A percentile compares a stretch with the other conserved stretches of the same genome.
Evolutionary conservation across 139 green algal species (phyloP).

Genomic region (Volvox reticuliferus): DNA sequence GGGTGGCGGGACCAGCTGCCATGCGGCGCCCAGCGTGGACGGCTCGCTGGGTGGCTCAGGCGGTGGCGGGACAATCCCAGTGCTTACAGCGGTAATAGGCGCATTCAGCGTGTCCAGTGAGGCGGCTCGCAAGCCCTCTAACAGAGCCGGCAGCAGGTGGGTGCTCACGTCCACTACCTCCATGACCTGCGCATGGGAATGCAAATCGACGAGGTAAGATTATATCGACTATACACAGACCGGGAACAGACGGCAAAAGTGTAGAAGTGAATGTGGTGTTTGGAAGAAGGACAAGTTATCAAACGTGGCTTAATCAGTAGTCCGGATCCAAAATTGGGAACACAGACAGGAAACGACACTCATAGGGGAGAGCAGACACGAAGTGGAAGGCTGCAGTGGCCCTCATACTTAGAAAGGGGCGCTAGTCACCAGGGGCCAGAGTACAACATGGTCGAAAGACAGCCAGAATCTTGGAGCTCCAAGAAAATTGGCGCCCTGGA

Average conservation of each 20-base stretch:
- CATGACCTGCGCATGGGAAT: constrained; percentile 9
- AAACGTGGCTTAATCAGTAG: not conserved
- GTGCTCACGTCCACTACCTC: constrained; percentile 9
- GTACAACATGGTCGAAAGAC: no score
- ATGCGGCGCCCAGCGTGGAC: not conserved
- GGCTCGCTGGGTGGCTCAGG: not conserved
- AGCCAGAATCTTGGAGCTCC: no score
- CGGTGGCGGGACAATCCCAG: not conserved
- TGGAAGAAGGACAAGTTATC: not conserved
- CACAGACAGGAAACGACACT: not conserved
- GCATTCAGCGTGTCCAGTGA: not conserved
- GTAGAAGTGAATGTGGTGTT: no score
- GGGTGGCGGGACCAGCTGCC: not conserved
- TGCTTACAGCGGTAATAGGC: not conserved
- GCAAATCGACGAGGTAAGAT: not conserved
- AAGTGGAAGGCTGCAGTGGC: no score
- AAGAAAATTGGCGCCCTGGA: no score
- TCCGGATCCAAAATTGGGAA: not conserved
- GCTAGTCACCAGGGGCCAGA: no score
- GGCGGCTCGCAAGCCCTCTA: not conserved
- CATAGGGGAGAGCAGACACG: not conserved
- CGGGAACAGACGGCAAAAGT: not conserved
- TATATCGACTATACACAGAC: not conserved
- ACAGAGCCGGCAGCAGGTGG: constrained; percentile 18
- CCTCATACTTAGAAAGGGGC: no score